Base-by-base conservation (phyloP, 345 rosid species). In the Adansonia digitata region DNA sequence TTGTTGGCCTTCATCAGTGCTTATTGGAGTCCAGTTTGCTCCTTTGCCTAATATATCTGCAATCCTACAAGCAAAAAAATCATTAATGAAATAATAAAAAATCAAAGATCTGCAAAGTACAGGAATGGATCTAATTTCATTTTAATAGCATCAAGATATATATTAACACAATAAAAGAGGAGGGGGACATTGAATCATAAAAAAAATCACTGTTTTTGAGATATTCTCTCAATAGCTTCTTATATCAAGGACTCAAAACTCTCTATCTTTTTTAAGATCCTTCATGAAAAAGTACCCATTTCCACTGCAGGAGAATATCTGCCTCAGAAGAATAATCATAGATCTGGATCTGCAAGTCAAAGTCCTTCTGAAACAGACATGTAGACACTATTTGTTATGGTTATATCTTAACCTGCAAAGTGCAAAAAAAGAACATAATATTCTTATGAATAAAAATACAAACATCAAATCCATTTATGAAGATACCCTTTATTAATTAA, bases 341-440 rank as follows among this genome's bases (percentile, higher is more conserved):
- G 87, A 84, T 85, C 84, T 57, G 63, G 37, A 27, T 57, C 63
- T 82, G 79, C 79, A 72, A 74, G 82, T 69, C 63, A 78, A 56
- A 20, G 56, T 39, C 55, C 70, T 72, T 72, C 31, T 4, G 24
- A 18, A 29, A 56, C 11, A 71, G 34, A 57, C 65, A 34, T n/a
- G 20, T 11, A 74, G 70, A 82, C 76, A 60, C 20, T 53, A 51
- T n/a, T 17, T 27, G 5, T 49, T 55, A 27, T 17, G 2, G 48
- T 29, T 69, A 56, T 60, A 39, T 12, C 49, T 20, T 39, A 63
- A 27, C 64, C 79, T 59, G 70, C 65, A 66, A 73, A 63, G 45
- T 22, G 5, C 18, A 14, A 20, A 48, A 67, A 27, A 11, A 15
- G 14, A 31, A 55, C 22, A 8, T 31, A 15, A 14, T 61, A 27